phyloP scores from a whole-genome alignment of 164 flowering plant genomes.

The Hamamelis virginiana region DNA sequence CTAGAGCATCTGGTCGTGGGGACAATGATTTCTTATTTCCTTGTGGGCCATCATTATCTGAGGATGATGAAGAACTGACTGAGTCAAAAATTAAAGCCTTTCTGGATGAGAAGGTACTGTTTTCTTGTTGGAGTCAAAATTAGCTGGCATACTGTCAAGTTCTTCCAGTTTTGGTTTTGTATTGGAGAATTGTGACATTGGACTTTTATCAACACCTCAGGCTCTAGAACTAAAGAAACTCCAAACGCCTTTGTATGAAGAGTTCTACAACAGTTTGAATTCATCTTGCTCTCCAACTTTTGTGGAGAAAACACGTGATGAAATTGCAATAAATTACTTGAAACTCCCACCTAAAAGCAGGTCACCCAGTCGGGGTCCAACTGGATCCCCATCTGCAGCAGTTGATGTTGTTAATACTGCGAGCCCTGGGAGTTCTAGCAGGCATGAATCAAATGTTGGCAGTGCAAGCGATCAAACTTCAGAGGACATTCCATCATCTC shows the following conservation, averaged over 20 bases:
- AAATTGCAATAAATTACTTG: constrained; percentile 30
- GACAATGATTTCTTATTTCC: constrained; percentile 31
- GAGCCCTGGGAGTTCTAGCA: constrained; percentile 39
- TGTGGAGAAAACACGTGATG: constrained; percentile 22
- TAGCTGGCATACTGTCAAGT: not conserved
- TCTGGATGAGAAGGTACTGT: constrained; percentile 48
- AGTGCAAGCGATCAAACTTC: constrained; percentile 22
- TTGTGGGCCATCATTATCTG: constrained; percentile 30
- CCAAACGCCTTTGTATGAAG: constrained; percentile 54
- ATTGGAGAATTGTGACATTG: not conserved
- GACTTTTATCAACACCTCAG: constrained; percentile 16
- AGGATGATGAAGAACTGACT: constrained; percentile 53
- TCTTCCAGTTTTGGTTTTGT: not conserved
- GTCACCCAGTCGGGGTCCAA: constrained; percentile 35
- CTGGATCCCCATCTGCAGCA: constrained; percentile 23
- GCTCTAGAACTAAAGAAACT: constrained; percentile 52
- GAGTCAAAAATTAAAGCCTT: constrained; percentile 52
- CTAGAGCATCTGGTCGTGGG: constrained; percentile 13
- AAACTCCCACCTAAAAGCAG: constrained; percentile 51
- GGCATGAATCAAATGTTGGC: constrained; percentile 23
- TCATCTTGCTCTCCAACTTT: constrained; percentile 26
- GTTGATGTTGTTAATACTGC: constrained; percentile 24
- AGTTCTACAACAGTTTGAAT: constrained; percentile 50
- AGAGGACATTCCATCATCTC: constrained; percentile 29
- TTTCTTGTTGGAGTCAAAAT: not conserved